Percentiles rank a stretch among this genome's conserved stretches.
Evolutionary conservation across 768 basidiomycete species (phyloP).

Genomic region (Boletellus sp.): DNA sequence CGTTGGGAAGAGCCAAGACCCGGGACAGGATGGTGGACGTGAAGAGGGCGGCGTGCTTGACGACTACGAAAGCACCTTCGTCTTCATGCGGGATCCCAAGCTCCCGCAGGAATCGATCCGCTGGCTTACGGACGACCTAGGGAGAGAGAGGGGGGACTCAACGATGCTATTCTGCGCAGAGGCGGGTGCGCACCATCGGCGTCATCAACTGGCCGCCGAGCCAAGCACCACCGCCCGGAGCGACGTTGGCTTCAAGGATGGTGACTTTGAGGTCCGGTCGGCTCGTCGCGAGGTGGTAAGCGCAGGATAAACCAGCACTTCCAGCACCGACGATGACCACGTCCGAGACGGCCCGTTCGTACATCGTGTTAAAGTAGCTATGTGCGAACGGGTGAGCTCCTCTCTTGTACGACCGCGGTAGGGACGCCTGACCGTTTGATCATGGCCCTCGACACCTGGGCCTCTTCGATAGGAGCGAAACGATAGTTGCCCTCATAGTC

Average conservation of each 20-base stretch:
- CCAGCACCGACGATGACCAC: conserved; percentile 76
- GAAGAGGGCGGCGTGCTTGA: conserved; percentile 80
- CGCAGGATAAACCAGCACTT: conserved; percentile 66
- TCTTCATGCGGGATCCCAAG: conserved; percentile 74
- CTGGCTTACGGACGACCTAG: conserved; percentile 75
- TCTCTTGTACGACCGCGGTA: neutral
- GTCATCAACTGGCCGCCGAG: conserved; percentile 78
- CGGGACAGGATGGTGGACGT: conserved; percentile 72
- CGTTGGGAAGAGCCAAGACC: conserved; percentile 67
- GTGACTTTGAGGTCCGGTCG: conserved; percentile 65
- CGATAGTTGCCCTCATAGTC: conserved; percentile 59
- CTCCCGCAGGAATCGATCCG: conserved; percentile 65
- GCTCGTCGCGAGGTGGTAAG: conserved; percentile 64
- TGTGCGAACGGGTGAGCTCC: conserved; percentile 3
- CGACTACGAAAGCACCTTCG: conserved; percentile 73
- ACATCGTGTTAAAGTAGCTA: conserved; percentile 72
- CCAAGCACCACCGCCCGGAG: conserved; percentile 77
- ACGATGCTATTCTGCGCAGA: neutral
- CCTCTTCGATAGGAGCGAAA: conserved; percentile 73
- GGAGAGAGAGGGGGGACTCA: neutral
- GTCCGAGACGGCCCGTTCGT: conserved; percentile 71
- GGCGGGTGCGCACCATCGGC: conserved; percentile 53
- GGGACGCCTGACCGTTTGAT: conserved; percentile 51
- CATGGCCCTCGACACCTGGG: conserved; percentile 74
- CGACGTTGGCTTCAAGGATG: conserved; percentile 75